Evolutionary conservation across 2,329 filamentous ascomycete genomes (phyloP).

Genomic region (Diaporthe batatas): DNA sequence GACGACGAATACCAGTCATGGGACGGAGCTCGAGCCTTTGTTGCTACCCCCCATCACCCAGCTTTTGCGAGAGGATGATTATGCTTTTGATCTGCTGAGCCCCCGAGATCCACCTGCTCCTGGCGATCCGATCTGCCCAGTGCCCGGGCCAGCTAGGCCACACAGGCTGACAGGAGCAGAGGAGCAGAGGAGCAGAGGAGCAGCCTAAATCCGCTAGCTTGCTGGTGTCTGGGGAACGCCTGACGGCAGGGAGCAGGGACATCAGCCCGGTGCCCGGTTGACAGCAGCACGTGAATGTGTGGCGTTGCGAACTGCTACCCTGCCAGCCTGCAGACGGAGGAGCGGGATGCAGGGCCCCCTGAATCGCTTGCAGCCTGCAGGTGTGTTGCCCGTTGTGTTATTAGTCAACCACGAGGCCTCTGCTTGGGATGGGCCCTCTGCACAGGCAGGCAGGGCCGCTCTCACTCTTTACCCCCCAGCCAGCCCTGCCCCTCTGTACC

Average conservation of each 20-base stretch:
- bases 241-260: slow-evolving; percentile 14
- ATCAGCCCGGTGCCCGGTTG: neutral
- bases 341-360: slow-evolving; percentile 5
- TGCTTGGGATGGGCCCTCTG: neutral
- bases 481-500: neutral
- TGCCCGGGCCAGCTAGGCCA: neutral
- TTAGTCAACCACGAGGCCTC: slow-evolving; percentile 15
- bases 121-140: slow-evolving; percentile 17
- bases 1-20: neutral
- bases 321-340: neutral
- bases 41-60: slow-evolving; percentile 15
- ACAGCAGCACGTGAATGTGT: slow-evolving; percentile 25
- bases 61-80: slow-evolving; percentile 9
- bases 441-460: no score
- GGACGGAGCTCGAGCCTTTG: slow-evolving; percentile 14
- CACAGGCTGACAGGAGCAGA: neutral
- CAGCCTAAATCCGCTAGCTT: slow-evolving; percentile 13
- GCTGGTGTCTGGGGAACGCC: slow-evolving; percentile 13
- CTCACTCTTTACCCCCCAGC: neutral
- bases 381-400: slow-evolving; percentile 11
- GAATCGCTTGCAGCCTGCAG: neutral
- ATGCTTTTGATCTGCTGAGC: slow-evolving; percentile 33
- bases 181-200: neutral
- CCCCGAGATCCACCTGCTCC: slow-evolving; percentile 18
- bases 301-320: slow-evolving; percentile 14